These are phyloP conservation scores for Clathrospora elynae DNA, from an alignment of 2,329 filamentous ascomycete species.

Conservation along the genomic window DNA sequence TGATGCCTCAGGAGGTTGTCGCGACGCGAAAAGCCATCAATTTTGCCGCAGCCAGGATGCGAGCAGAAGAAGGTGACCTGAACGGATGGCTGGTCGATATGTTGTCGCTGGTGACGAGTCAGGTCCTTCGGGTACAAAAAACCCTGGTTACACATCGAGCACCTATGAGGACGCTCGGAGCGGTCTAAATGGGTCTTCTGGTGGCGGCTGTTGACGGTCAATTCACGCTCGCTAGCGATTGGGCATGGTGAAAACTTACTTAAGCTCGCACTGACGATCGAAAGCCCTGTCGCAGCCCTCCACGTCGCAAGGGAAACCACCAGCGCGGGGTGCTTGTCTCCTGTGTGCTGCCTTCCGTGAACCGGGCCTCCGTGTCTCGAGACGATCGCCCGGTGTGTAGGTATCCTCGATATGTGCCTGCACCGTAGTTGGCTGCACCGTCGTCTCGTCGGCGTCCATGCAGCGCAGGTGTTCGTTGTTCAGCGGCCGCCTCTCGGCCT, in stretches of 20 bases:
- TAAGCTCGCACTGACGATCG: conserved; percentile 43
- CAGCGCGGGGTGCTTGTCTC: conserved; percentile 32
- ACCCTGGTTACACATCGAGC: conserved; percentile 34
- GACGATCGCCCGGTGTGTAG: conserved; percentile 40
- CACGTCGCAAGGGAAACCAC: conserved; percentile 34
- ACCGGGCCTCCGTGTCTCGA: conserved; percentile 4
- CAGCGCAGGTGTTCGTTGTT: conserved; percentile 15
- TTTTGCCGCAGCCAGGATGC: conserved; percentile 34
- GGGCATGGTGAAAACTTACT: conserved; percentile 30
- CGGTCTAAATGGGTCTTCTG: conserved; percentile 35
- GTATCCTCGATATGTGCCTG: conserved; percentile 34
- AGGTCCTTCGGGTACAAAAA: conserved; percentile 47
- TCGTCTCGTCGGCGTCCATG: conserved; percentile 38
- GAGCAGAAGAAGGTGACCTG: conserved; percentile 28
- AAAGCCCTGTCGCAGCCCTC: conserved; percentile 34
- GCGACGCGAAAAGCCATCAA: conserved; percentile 41
- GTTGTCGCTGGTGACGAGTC: conserved; percentile 36
- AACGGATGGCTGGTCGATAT: conserved; percentile 24
- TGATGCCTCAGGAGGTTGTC: conserved; percentile 45
- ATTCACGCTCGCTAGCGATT: conserved; percentile 5
- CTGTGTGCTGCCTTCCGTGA: conserved; percentile 17
- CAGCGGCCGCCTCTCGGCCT: conserved; percentile 7
- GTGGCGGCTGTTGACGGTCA: conserved; percentile 37
- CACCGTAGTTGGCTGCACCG: conserved; percentile 32
- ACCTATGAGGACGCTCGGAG: conserved; percentile 41